These are phyloP conservation scores for Fusarium sp. DNA, from an alignment of 2,329 filamentous ascomycete species.

Conservation along the genomic window DNA sequence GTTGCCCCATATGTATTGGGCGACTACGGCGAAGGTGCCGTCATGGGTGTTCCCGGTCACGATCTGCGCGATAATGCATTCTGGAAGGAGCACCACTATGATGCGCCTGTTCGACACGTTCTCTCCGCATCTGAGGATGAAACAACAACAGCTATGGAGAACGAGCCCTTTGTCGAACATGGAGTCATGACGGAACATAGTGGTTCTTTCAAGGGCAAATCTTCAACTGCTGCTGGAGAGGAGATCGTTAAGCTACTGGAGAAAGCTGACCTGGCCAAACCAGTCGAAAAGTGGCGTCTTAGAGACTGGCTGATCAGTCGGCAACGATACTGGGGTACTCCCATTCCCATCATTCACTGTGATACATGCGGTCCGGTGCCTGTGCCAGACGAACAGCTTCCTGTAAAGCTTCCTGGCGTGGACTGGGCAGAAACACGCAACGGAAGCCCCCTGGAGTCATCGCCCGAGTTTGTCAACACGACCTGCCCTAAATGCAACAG, in stretches of 20 bases:
- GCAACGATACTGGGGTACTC: conserved; percentile 93
- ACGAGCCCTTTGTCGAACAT: conserved; percentile 70
- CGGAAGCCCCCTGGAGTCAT: conserved; percentile 81
- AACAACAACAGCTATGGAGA: conserved; percentile 55
- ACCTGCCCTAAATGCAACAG: conserved; percentile 78
- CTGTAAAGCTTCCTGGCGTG: conserved; percentile 78
- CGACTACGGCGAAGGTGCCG: conserved; percentile 86
- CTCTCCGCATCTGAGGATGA: conserved; percentile 65
- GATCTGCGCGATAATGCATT: conserved; percentile 83
- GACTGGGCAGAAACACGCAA: conserved; percentile 75
- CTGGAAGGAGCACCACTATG: conserved; percentile 76
- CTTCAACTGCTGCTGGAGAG: conserved; percentile 71
- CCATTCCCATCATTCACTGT: conserved; percentile 91
- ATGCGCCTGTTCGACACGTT: conserved; percentile 72
- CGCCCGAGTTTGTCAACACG: conserved; percentile 79
- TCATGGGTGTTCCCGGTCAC: conserved; percentile 93
- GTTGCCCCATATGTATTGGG: conserved; percentile 87
- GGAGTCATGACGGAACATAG: conserved; percentile 76
- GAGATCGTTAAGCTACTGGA: conserved; percentile 69
- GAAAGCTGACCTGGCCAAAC: conserved; percentile 67
- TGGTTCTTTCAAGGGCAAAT: conserved; percentile 71
- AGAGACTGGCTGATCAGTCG: conserved; percentile 92
- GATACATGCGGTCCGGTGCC: conserved; percentile 79
- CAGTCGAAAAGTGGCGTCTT: conserved; percentile 80
- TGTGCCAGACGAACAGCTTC: conserved; percentile 80